phyloP scores from a whole-genome alignment of 768 basidiomycete genomes.

The Galerina marginata region DNA sequence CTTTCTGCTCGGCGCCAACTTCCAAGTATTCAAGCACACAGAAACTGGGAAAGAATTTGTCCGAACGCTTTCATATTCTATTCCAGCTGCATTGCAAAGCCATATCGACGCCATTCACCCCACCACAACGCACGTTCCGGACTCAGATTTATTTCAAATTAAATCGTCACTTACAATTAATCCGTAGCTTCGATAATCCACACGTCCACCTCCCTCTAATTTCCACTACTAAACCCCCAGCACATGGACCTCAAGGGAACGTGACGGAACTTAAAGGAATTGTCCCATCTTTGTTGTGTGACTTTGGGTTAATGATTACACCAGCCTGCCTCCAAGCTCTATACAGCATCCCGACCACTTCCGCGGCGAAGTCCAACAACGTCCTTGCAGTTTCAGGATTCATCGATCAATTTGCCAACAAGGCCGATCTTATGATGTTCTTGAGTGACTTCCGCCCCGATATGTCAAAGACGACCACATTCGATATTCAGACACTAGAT shows the following conservation, averaged over 20 bases:
- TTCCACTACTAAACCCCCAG: constrained; percentile 10
- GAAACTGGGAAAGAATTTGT: constrained; percentile 41
- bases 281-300: constrained; percentile 28
- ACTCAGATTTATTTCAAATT: not conserved
- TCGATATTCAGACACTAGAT: constrained; percentile 39
- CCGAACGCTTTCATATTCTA: constrained; percentile 32
- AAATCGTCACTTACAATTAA: not conserved
- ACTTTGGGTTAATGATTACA: constrained; percentile 24
- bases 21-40: constrained; percentile 48
- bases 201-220: constrained; percentile 21
- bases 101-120: constrained; percentile 48
- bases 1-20: constrained; percentile 44
- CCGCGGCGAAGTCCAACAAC: constrained; percentile 33
- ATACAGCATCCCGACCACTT: constrained; percentile 38
- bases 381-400: constrained; percentile 38
- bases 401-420: constrained; percentile 38
- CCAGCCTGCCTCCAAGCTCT: constrained; percentile 39
- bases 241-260: not conserved
- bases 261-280: constrained; percentile 3
- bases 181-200: constrained; percentile 20
- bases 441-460: constrained; percentile 34
- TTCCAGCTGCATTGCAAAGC: constrained; percentile 39
- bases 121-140: constrained; percentile 31
- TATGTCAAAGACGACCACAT: constrained; percentile 35
- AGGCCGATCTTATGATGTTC: constrained; percentile 32